Evolutionary conservation across 148 eudicot species (phyloP).

Genomic region (Rhododendron williamsianum): DNA sequence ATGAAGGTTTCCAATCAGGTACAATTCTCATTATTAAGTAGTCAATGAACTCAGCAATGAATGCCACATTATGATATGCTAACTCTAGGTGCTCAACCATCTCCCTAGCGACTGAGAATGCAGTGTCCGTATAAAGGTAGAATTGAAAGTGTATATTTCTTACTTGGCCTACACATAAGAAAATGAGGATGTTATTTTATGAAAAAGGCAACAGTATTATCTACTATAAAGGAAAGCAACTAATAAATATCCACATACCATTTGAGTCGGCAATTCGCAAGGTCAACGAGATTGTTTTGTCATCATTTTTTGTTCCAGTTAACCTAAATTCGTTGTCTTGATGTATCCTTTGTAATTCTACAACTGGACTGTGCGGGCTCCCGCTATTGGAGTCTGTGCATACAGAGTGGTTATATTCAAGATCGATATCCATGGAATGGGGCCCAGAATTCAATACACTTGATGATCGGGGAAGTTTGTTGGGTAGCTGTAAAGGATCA

Average conservation of each 20-base stretch:
- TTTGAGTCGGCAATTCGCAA: constrained; percentile 48
- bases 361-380: constrained; percentile 23
- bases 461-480: constrained; percentile 22
- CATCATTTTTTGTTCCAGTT: constrained; percentile 44
- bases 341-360: constrained; percentile 46
- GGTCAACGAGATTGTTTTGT: constrained; percentile 49
- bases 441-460: constrained; percentile 23
- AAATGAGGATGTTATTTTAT: neutral
- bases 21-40: constrained; percentile 40
- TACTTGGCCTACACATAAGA: constrained; percentile 40
- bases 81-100: constrained; percentile 78
- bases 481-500: constrained; percentile 30
- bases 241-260: constrained; percentile 16
- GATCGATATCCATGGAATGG: constrained; percentile 56
- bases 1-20: constrained; percentile 41
- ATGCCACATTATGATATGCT: constrained; percentile 57
- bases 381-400: constrained; percentile 21
- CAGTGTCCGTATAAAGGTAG: constrained; percentile 69
- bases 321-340: constrained; percentile 48
- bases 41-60: constrained; percentile 74
- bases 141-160: constrained; percentile 59
- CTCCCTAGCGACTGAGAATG: constrained; percentile 62
- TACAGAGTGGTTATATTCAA: constrained; percentile 31
- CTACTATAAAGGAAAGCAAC: neutral
- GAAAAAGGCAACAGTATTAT: neutral